Evolutionary conservation across 2,329 filamentous ascomycete species (phyloP), one percentile per base, ranked within the genome.

Genomic region (Botryotinia convoluta): DNA sequence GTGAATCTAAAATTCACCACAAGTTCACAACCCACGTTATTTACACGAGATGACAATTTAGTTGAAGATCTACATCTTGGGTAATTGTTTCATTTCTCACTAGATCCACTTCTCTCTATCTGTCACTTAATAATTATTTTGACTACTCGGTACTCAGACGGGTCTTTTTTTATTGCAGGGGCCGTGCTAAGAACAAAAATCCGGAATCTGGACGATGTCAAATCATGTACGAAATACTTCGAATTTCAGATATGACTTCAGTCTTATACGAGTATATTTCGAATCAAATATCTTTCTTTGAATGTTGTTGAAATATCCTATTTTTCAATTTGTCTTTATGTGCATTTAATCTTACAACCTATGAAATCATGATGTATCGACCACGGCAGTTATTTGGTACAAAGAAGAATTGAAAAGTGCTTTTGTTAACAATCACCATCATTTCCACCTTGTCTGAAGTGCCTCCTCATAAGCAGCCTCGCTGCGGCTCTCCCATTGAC

Each of bases 391-490:
- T 6, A 67, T 37, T 39, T 22, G 14, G 20, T 42, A 29, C 48
- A 5, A 14, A 32, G 12, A 22, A 20, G 48, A 54, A 54, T 51
- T 39, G 45, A 6, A 35, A 29, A n/a, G 45, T 54, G 61, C 39
- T 7, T 22, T 44, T 14, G 16, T 68, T 45, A n/a, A n/a, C 44
- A 63, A 68, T n/a, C 37, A n/a, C 73, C 44, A 51, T 69, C 42
- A 61, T 48, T 48, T 18, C 75, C 72, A 74, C 60, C 73, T 72
- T n/a, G 70, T 59, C 6, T 32, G 42, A 1, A 69, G 62, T 44
- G 72, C 70, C 44, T 75, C 63, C 8, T 74, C 71, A 71, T 75
- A 72, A 63, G 74, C 75, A 42, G 54, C 73, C 18, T 74, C 68
- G 35, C 68, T 74, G 35, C 71, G 62, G 26, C 73, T 62, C 29